Percentiles rank a stretch among this genome's conserved stretches.
phyloP scores from a whole-genome alignment of 176 grass and related monocot genomes.

The Aegilops longissima region DNA sequence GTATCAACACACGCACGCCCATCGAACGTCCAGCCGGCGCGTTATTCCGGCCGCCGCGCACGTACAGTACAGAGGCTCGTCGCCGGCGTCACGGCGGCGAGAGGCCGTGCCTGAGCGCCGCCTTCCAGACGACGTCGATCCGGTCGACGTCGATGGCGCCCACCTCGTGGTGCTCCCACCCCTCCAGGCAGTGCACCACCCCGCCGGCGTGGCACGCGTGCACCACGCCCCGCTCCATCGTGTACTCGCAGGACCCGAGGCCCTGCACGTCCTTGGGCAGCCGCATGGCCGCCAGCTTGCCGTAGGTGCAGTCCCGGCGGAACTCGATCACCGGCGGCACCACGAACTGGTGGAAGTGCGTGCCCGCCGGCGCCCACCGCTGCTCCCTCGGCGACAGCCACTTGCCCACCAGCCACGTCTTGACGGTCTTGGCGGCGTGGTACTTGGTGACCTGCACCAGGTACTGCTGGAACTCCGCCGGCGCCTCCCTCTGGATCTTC shows the following conservation, averaged over 20 bases:
- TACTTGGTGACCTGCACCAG: constrained; percentile 92
- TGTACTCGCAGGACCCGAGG: constrained; percentile 87
- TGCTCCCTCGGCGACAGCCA: constrained; percentile 87
- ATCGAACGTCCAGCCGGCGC: background rate
- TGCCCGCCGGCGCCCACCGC: constrained; percentile 72
- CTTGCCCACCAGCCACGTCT: constrained; percentile 94
- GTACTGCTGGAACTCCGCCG: constrained; percentile 63
- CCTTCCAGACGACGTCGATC: constrained; percentile 89
- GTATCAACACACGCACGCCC: background rate
- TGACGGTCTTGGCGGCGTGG: constrained; percentile 76
- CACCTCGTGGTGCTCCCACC: constrained; percentile 94
- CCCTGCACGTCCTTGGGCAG: constrained; percentile 93
- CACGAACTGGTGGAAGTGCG: constrained; percentile 99
- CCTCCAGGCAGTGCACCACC: constrained; percentile 86
- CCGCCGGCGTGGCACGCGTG: constrained; percentile 99
- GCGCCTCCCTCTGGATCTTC: constrained; percentile 77
- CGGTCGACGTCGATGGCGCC: constrained; percentile 81
- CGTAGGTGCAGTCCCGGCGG: constrained; percentile 89
- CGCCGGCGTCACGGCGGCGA: constrained; percentile 34
- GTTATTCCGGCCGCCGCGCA: constrained; percentile 17
- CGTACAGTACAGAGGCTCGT: background rate
- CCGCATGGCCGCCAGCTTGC: constrained; percentile 83
- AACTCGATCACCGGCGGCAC: constrained; percentile 85
- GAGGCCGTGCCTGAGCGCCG: constrained; percentile 79
- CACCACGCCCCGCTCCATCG: constrained; percentile 82